Percentiles rank a stretch among this genome's conserved stretches.
phyloP scores from a whole-genome alignment of 2,329 filamentous ascomycete species.

The Diplocarpon rosae region DNA sequence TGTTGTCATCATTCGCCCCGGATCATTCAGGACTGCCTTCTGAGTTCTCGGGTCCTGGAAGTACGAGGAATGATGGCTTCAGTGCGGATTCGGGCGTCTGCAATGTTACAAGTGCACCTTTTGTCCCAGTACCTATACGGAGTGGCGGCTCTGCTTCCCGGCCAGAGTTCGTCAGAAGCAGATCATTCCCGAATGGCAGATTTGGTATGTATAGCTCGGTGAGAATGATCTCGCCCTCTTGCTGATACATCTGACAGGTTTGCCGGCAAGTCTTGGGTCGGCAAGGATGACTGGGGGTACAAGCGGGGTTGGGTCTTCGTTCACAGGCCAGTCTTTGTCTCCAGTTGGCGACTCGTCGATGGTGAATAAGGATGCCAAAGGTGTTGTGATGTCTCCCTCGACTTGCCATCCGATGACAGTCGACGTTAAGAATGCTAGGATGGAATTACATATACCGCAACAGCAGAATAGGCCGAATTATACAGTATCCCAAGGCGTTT shows the following conservation, averaged over 20 bases:
- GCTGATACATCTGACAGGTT: slow-evolving; percentile 2
- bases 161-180: slow-evolving; percentile 12
- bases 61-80: slow-evolving; percentile 4
- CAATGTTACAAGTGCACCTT: background rate
- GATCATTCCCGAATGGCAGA: slow-evolving; percentile 11
- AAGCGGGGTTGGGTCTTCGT: background rate
- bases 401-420: slow-evolving; percentile 1
- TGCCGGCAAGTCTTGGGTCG: slow-evolving; percentile 2
- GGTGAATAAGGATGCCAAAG: background rate
- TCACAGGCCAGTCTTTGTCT: background rate
- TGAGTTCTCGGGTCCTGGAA: slow-evolving; percentile 1
- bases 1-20: slow-evolving; percentile 3
- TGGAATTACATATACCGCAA: background rate
- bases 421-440: background rate
- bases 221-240: background rate
- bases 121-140: background rate
- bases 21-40: slow-evolving; percentile 5
- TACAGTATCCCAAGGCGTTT: background rate
- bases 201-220: slow-evolving; percentile 3
- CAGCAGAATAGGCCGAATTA: background rate
- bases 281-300: background rate
- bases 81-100: background rate
- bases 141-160: background rate
- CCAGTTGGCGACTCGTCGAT: background rate
- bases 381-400: background rate